Evolutionary conservation across 2,329 filamentous ascomycete species (phyloP), one percentile per base, ranked within the genome.

Genomic region (Sporothrix humicola): DNA sequence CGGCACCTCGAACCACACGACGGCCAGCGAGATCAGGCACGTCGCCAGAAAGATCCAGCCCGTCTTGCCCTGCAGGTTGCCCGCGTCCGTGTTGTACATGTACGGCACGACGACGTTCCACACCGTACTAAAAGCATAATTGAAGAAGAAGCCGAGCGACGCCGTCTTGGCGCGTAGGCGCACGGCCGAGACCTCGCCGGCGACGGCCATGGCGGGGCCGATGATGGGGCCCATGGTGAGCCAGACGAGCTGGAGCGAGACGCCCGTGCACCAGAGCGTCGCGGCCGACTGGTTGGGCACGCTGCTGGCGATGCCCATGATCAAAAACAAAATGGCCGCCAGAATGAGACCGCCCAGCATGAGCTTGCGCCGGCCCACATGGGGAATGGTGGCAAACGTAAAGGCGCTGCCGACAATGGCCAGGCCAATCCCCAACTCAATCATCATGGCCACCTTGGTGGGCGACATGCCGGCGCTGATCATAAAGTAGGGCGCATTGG

Each of bases 81-180:
- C 71, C 20, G 56, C 71, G 31, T 73, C 71, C 12, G 42, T 2
- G 44, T 69, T 73, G 63, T 54, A 73, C 71, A 73, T 73, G 71
- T 73, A 73, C 12, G 71, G 71, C 37, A 73, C 61, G 3, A 61
- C 71, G n/a, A 73, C 70, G 37, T 72, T 72, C 70, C 70, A 72
- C 7, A 72, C 46, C 2, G 70, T 66, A 2, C 12, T 20, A 46
- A 44, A 72, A 13, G 65, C 12, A n/a, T 72, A 72, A 13, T 72
- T 72, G 12, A 72, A 72, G 8, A 48, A 15, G 50, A 72, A 72
- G 8, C 70, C 70, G 26, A 72, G 23, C 26, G 59, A 15, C 15
- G 20, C 23, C 26, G 70, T 44, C 50, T 72, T 23, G 46, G 70
- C 58, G 17, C 59, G 46, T 15, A 72, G 17, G 44, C 46, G 58